Evolutionary conservation across 2,329 filamentous ascomycete genomes (phyloP).

Genomic region (Beauveria sp.): DNA sequence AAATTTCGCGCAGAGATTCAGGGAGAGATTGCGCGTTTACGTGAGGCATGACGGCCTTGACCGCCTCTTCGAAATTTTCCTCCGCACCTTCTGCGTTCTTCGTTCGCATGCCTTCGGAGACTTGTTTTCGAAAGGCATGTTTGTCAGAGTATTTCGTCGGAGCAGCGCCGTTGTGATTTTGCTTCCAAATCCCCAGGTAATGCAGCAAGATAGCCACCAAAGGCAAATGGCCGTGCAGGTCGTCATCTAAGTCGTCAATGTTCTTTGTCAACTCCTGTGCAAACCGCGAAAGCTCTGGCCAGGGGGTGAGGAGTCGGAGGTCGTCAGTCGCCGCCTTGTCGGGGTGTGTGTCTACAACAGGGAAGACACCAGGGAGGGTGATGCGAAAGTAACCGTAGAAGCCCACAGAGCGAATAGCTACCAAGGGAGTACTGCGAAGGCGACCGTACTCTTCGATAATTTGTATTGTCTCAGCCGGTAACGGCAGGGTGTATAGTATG

Average conservation of each 20-base stretch:
- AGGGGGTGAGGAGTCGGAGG: constrained; percentile 74
- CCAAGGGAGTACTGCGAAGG: constrained; percentile 59
- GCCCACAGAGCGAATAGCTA: constrained; percentile 81
- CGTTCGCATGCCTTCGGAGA: constrained; percentile 60
- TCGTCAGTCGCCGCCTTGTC: constrained; percentile 80
- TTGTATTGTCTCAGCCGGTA: constrained; percentile 34
- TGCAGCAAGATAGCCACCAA: constrained; percentile 77
- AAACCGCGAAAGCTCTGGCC: constrained; percentile 71
- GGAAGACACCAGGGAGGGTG: constrained; percentile 68
- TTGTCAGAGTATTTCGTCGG: constrained; percentile 81
- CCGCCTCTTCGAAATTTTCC: constrained; percentile 94
- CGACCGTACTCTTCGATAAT: constrained; percentile 40
- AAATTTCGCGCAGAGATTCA: constrained; percentile 66
- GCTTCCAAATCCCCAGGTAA: constrained; percentile 76
- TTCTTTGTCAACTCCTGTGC: constrained; percentile 57
- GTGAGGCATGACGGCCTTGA: constrained; percentile 80
- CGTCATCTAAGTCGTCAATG: constrained; percentile 62
- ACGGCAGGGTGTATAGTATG: constrained; percentile 47
- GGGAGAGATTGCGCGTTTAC: constrained; percentile 62
- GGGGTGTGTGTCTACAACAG: constrained; percentile 92
- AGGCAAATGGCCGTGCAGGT: constrained; percentile 87
- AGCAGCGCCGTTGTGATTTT: constrained; percentile 54
- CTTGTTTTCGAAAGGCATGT: constrained; percentile 65
- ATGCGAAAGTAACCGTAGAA: constrained; percentile 90
- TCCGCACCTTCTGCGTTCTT: constrained; percentile 78